Conservation (phyloP, 164 flowering plant species). For the Litsea cubeba region DNA sequence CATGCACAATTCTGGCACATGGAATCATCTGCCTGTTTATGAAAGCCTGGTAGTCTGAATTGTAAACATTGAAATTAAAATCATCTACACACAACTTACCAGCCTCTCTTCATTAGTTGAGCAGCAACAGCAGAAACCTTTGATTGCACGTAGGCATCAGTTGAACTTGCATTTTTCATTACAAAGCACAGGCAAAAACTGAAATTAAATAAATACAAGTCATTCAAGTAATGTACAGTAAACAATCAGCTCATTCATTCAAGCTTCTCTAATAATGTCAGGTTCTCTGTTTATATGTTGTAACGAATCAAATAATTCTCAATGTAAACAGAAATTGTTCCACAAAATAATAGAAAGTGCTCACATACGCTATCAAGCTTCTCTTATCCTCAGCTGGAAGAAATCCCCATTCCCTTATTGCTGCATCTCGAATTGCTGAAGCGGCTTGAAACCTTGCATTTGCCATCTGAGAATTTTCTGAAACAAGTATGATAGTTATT, state of each 20-base stretch:
- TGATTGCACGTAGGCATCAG: conserved; percentile 79
- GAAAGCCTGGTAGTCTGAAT: background rate
- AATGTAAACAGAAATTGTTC: background rate
- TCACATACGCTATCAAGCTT: conserved; percentile 60
- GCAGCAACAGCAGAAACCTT: conserved; percentile 96
- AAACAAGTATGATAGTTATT: conserved; percentile 8
- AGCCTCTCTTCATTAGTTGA: conserved; percentile 89
- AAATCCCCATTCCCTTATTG: conserved; percentile 81
- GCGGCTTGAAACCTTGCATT: conserved; percentile 97
- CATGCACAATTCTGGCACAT: background rate
- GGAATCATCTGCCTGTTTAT: background rate
- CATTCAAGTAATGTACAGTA: background rate
- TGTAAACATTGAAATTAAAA: background rate
- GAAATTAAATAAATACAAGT: conserved; percentile 8
- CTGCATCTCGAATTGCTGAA: conserved; percentile 81
- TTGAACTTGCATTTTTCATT: conserved; percentile 70
- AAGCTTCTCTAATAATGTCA: background rate
- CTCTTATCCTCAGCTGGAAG: conserved; percentile 61
- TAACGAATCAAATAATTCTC: background rate
- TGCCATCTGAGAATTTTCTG: conserved; percentile 85
- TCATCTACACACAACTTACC: conserved; percentile 44
- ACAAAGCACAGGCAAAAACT: conserved; percentile 76
- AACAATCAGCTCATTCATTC: background rate
- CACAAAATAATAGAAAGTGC: background rate
- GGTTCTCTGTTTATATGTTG: background rate